Percentiles rank a stretch among this genome's conserved stretches.
These are phyloP conservation scores for Plasmodium falciparum DNA, from an alignment of 169 alveolate species.

Conservation along the genomic window DNA sequence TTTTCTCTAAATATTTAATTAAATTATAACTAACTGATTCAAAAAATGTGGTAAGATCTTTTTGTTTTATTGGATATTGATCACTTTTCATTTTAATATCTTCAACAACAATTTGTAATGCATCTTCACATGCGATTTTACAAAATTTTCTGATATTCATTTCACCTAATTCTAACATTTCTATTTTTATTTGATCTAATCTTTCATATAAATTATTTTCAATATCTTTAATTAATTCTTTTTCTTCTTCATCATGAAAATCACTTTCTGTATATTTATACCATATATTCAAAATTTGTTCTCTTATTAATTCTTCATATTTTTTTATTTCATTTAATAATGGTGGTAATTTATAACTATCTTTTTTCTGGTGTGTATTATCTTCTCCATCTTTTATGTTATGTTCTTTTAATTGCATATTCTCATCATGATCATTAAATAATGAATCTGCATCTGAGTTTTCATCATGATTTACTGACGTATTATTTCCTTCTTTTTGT, in stretches of 20 bases:
- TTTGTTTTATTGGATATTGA: constrained; percentile 75
- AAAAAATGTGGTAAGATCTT: constrained; percentile 55
- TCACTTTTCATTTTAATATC: constrained; percentile 77
- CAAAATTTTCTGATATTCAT: constrained; percentile 64
- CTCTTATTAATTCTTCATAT: constrained; percentile 76
- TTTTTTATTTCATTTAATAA: constrained; percentile 60
- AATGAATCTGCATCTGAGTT: not conserved
- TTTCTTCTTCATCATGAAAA: constrained; percentile 75
- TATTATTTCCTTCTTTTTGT: constrained; percentile 9
- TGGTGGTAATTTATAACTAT: constrained; percentile 56
- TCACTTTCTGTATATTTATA: constrained; percentile 76
- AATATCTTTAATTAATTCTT: constrained; percentile 74
- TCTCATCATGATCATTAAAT: constrained; percentile 25
- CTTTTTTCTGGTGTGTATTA: constrained; percentile 3
- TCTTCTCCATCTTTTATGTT: constrained; percentile 5
- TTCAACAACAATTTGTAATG: constrained; percentile 74
- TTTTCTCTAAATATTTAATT: constrained; percentile 72
- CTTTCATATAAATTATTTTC: constrained; percentile 73
- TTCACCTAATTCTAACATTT: constrained; percentile 76
- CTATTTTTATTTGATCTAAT: constrained; percentile 65
- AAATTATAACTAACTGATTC: constrained; percentile 77
- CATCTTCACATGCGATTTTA: constrained; percentile 78
- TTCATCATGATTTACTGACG: not conserved
- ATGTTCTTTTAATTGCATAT: not conserved
- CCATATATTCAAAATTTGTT: constrained; percentile 76